These are phyloP conservation scores for Ogataea ramenticola DNA, from an alignment of 805 yeast species.

Conservation along the genomic window DNA sequence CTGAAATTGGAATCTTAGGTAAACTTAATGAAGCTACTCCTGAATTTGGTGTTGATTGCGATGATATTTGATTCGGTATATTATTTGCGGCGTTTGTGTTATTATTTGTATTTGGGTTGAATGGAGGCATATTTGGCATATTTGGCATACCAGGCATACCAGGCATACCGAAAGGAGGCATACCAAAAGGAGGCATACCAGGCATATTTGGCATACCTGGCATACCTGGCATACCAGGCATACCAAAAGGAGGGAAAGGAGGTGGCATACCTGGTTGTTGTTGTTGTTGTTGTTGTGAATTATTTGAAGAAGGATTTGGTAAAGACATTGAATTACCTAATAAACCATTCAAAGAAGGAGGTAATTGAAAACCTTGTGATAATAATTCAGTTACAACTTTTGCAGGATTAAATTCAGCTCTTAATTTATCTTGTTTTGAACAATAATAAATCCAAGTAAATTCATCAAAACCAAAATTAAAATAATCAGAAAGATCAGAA, in stretches of 20 bases:
- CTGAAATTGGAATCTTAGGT: conserved; percentile 13
- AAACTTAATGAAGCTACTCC: conserved; percentile 4
- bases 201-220: conserved; percentile 19
- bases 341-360: conserved; percentile 20
- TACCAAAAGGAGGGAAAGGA: conserved; percentile 17
- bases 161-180: conserved; percentile 20
- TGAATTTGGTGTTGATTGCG: conserved; percentile 1
- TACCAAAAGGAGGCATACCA: conserved; percentile 15
- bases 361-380: conserved; percentile 15
- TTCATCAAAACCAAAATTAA: conserved; percentile 95
- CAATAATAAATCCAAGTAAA: conserved; percentile 93
- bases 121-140: conserved; percentile 24
- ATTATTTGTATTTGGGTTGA: conserved; percentile 5
- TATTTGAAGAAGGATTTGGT: too few relatives aligned
- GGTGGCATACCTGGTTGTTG: conserved; percentile 18
- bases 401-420: conserved; percentile 77
- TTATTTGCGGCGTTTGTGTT: not conserved
- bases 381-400: conserved; percentile 44
- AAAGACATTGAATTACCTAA: too few relatives aligned
- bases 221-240: conserved; percentile 14
- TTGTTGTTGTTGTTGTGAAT: too few relatives aligned
- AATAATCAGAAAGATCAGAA: conserved; percentile 88
- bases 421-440: conserved; percentile 72
- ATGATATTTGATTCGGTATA: conserved; percentile 4
- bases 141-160: conserved; percentile 10